Evolutionary conservation across 177 flowering plant species (phyloP), one percentile per base, ranked within the genome.

Genomic region (Vitis hybrid): DNA sequence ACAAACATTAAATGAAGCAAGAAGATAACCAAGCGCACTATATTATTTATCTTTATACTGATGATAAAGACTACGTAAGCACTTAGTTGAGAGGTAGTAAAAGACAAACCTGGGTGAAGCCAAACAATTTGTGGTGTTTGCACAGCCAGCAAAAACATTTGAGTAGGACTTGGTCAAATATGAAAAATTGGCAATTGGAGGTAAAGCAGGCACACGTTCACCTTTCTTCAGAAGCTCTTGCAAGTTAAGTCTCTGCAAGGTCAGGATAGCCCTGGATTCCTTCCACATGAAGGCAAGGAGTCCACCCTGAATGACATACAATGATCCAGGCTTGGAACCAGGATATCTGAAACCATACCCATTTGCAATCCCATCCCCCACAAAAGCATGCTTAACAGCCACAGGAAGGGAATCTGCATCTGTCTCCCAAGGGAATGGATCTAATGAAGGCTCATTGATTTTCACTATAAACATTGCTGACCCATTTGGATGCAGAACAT

Each of bases 321-420:
- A 87, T 8, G 97, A 84, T 70, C 98, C 98, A 45, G 98, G 98
- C 72, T 92, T 92, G 17, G 93, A 81, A 15, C 97, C 97, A 67
- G 98, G 98, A 71, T 94, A 94, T 76, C 97, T 84, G 68, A 94
- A 94, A 39, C 98, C 97, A 82, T 92, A 92, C 6, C 98, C 98
- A 78, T 87, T 89, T 39, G 98, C 94, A 75, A 94, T 94, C 34
- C 98, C 98, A 74, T 94, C 97, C 56, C 97, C 98, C 30, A 19
- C 18, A 68, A 84, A 94, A 69, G 89, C 86, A 74, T 81, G 70
- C 69, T 75, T 75, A 17, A 92, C 77, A 66, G 66, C 83, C 70
- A 87, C 76, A 45, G 80, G 79, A 30, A 48, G 50, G 6, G 83
- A 77, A 65, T 85, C 85, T 70, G 78, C 92, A 82, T 87, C 89